Conservation (phyloP, 1,139 yeast genomes). For the Lodderomyces oxycetoniae region DNA sequence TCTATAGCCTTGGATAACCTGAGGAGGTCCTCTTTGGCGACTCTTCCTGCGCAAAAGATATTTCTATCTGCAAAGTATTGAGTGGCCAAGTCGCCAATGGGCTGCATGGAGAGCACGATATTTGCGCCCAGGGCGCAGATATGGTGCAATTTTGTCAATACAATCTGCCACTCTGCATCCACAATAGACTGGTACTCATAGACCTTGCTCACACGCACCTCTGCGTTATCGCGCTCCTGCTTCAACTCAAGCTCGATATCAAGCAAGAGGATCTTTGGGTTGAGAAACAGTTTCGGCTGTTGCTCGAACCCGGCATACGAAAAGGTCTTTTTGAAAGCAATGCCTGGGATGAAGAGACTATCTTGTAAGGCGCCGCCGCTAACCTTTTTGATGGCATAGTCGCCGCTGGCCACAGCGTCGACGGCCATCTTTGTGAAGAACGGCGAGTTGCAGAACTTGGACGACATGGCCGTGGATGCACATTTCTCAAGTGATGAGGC, state of each 20-base stretch:
- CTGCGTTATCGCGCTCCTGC: conserved; percentile 99
- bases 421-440: conserved; percentile 96
- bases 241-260: conserved; percentile 94
- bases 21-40: conserved; percentile 81
- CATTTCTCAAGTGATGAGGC: conserved; percentile 74
- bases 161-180: conserved; percentile 98
- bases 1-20: conserved; percentile 94
- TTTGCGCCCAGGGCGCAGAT: conserved; percentile 84
- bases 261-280: conserved; percentile 79
- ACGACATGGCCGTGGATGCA: conserved; percentile 96
- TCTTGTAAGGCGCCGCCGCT: conserved; percentile 98
- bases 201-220: conserved; percentile 91
- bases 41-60: conserved; percentile 97
- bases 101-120: conserved; percentile 87
- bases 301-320: conserved; percentile 98
- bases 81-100: conserved; percentile 97
- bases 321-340: conserved; percentile 94
- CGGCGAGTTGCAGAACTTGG: conserved; percentile 79
- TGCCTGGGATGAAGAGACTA: conserved; percentile 84
- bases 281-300: conserved; percentile 79
- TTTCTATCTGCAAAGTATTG: conserved; percentile 96
- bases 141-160: conserved; percentile 78
- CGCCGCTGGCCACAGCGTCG: conserved; percentile 86
- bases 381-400: conserved; percentile 90
- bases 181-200: conserved; percentile 93